These are phyloP conservation scores for Letharia lupina DNA, from an alignment of 495 filamentous ascomycete genomes.

Conservation along the genomic window DNA sequence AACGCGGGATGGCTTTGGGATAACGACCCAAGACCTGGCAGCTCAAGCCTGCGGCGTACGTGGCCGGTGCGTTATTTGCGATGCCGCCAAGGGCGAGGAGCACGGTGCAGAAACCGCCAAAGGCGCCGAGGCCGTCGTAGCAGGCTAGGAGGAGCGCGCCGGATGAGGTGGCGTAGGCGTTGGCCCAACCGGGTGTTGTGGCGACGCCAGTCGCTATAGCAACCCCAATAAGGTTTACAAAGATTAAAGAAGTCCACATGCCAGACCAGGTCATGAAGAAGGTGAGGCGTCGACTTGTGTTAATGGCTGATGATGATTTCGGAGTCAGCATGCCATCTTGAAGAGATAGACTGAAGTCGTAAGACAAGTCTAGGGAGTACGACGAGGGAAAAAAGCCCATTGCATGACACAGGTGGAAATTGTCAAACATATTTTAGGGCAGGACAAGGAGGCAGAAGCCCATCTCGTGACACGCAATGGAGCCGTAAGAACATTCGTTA, in stretches of 20 bases:
- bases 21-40: constrained; percentile 45
- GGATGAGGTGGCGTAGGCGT: constrained; percentile 48
- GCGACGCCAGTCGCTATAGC: constrained; percentile 56
- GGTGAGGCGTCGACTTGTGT: constrained; percentile 37
- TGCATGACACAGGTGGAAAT: too few species aligned
- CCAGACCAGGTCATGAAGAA: constrained; percentile 43
- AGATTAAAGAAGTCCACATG: constrained; percentile 39
- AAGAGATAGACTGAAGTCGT: too few species aligned
- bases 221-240: constrained; percentile 56
- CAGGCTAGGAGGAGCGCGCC: constrained; percentile 59
- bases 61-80: constrained; percentile 58
- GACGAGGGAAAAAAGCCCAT: too few species aligned
- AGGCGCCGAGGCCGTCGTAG: constrained; percentile 52
- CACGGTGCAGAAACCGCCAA: constrained; percentile 61
- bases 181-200: constrained; percentile 41
- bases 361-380: too few species aligned
- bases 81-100: constrained; percentile 60
- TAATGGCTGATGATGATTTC: constrained; percentile 25
- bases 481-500: too few species aligned
- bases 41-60: constrained; percentile 50
- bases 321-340: too few species aligned
- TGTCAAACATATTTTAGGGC: too few species aligned
- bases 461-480: too few species aligned
- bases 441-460: too few species aligned
- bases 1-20: constrained; percentile 38